Evolutionary conservation across 345 rosid species (phyloP).

Genomic region (Trapa bicornis): DNA sequence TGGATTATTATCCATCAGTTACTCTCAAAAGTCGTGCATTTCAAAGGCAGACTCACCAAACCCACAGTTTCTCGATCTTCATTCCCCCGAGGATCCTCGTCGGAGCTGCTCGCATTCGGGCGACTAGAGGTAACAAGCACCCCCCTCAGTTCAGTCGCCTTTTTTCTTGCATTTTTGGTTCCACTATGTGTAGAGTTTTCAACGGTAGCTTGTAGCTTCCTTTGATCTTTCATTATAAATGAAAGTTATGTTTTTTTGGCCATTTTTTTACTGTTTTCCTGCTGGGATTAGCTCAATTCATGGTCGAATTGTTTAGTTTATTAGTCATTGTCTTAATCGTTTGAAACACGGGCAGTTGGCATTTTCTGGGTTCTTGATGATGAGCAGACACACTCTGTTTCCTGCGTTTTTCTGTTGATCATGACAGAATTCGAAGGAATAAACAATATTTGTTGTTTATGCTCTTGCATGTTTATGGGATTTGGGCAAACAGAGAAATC

Average conservation of each 20-base stretch:
- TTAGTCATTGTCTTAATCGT: background rate
- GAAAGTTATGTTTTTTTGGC: background rate
- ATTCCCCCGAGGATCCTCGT: background rate
- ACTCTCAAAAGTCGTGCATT: constrained; percentile 27
- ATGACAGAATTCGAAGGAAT: background rate
- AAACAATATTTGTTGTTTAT: background rate
- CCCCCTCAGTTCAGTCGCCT: background rate
- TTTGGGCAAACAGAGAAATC: background rate
- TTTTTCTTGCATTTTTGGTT: background rate
- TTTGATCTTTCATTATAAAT: background rate
- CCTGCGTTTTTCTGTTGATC: background rate
- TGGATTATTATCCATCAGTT: constrained; percentile 4
- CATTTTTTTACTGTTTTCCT: background rate
- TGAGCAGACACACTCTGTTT: background rate
- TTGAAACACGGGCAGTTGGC: background rate
- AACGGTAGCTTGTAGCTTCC: background rate
- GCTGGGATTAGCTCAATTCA: background rate
- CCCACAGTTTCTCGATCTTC: background rate
- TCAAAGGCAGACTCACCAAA: constrained; percentile 3
- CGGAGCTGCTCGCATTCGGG: background rate
- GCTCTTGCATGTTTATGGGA: background rate
- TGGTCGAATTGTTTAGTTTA: background rate
- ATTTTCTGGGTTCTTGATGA: background rate
- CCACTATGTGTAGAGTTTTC: background rate
- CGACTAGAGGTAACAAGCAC: background rate